Conservation (phyloP, 78 protist species). For the Polysphondylium violaceum region DNA sequence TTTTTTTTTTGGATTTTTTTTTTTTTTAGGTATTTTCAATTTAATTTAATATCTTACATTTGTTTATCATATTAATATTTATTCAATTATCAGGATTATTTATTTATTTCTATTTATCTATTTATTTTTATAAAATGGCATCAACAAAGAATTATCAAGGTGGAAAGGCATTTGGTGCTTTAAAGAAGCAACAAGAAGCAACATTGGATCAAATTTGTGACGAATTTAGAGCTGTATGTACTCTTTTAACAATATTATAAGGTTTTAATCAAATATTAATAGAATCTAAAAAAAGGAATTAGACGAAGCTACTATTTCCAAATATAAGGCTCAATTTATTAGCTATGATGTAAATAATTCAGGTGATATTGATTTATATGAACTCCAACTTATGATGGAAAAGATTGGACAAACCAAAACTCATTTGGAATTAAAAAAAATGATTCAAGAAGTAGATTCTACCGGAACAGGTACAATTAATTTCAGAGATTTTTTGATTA, state of each 20-base stretch:
- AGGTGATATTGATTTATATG: constrained; percentile 64
- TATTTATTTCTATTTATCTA: too few relatives aligned
- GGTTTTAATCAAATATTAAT: background rate
- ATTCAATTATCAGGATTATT: too few relatives aligned
- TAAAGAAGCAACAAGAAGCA: constrained; percentile 37
- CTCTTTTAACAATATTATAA: background rate
- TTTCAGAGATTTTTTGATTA: constrained; percentile 62
- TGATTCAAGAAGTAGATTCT: constrained; percentile 61
- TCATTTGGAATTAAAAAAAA: constrained; percentile 72
- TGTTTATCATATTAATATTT: too few relatives aligned
- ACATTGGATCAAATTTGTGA: constrained; percentile 55
- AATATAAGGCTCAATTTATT: constrained; percentile 56
- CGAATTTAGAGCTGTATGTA: constrained; percentile 49
- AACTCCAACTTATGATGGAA: constrained; percentile 66
- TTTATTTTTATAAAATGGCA: constrained; percentile 30
- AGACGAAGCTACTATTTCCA: constrained; percentile 43
- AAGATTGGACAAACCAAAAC: constrained; percentile 66
- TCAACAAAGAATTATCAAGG: constrained; percentile 29
- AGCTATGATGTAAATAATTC: constrained; percentile 45
- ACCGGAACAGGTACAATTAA: constrained; percentile 49
- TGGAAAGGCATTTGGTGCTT: constrained; percentile 45
- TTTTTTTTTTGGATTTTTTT: background rate
- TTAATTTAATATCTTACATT: too few relatives aligned
- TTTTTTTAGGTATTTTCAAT: too few relatives aligned
- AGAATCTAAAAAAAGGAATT: constrained; percentile 12